phyloP scores from a whole-genome alignment of 148 eudicot genomes.

The Camellia sinensis region DNA sequence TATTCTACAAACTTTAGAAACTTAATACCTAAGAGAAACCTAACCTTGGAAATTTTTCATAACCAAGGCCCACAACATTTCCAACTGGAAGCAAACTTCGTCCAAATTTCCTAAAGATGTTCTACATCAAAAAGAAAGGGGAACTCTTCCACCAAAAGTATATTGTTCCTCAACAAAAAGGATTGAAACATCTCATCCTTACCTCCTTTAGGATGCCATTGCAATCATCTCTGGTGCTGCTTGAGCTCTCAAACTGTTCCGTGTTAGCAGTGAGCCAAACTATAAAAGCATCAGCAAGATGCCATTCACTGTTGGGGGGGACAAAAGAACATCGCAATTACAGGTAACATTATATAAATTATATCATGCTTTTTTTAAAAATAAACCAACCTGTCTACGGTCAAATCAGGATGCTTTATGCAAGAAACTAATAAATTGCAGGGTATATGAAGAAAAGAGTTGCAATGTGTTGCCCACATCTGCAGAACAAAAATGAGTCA shows the following conservation, averaged over 20 bases:
- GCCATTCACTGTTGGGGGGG: conserved; percentile 58
- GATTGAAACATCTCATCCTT: conserved; percentile 12
- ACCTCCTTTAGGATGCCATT: conserved; percentile 53
- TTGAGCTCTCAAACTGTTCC: conserved; percentile 24
- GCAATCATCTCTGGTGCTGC: conserved; percentile 24
- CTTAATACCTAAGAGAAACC: not conserved
- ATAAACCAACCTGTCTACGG: conserved; percentile 63
- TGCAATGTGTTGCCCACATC: conserved; percentile 67
- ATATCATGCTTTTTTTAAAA: not conserved
- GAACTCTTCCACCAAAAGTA: not conserved
- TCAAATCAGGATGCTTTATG: conserved; percentile 66
- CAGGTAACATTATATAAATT: not conserved
- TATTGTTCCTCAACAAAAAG: not conserved
- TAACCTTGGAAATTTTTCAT: not conserved
- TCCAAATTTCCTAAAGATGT: not conserved
- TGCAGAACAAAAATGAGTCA: conserved; percentile 30
- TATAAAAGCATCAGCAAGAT: conserved; percentile 71
- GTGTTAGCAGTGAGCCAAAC: conserved; percentile 58
- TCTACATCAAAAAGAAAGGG: not conserved
- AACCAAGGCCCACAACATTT: not conserved
- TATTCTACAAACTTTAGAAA: not conserved
- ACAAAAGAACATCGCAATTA: conserved; percentile 14
- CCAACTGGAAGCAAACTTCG: not conserved
- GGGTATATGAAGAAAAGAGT: conserved; percentile 53
- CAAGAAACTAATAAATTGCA: conserved; percentile 48